Evolutionary conservation across 2,329 filamentous ascomycete species (phyloP).

Genomic region (Colletotrichum sp.): DNA sequence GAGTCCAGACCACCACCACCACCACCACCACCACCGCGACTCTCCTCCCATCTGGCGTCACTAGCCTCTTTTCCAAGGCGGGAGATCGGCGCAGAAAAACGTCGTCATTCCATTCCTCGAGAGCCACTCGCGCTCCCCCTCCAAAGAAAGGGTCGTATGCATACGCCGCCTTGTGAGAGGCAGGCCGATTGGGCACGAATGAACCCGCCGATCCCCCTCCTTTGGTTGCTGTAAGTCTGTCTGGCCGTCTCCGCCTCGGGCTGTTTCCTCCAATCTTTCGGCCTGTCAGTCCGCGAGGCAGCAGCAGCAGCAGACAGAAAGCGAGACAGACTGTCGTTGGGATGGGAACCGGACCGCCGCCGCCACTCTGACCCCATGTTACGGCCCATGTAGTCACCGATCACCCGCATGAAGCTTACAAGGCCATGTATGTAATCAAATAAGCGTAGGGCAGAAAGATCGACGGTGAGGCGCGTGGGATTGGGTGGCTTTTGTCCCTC

Average conservation of each 20-base stretch:
- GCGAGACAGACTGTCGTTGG: not conserved
- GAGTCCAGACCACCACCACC: not conserved
- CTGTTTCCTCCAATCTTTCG: not conserved
- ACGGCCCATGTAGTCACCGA: not conserved
- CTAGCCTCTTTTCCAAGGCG: constrained; percentile 5
- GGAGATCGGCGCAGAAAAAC: constrained; percentile 19
- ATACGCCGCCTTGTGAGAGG: not conserved
- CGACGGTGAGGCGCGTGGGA: constrained; percentile 9
- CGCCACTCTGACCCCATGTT: not conserved
- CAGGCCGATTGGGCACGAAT: constrained; percentile 15
- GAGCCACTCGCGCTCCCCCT: not conserved
- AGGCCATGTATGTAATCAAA: not conserved
- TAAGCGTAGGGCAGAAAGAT: constrained; percentile 19
- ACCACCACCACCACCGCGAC: not conserved
- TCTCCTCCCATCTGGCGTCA: constrained; percentile 1
- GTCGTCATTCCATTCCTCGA: not conserved
- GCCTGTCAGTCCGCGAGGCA: not conserved
- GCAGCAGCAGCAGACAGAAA: not conserved
- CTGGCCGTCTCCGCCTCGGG: not conserved
- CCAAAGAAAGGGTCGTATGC: not conserved
- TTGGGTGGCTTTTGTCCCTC: not conserved
- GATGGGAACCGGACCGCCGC: not conserved
- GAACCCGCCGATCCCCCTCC: not conserved
- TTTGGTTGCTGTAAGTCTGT: not conserved
- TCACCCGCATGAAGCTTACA: constrained; percentile 18